A percentile compares a stretch with the other conserved stretches of the same genome.
Evolutionary conservation across 495 filamentous ascomycete genomes (phyloP).

Genomic region (Thozetella sp.): DNA sequence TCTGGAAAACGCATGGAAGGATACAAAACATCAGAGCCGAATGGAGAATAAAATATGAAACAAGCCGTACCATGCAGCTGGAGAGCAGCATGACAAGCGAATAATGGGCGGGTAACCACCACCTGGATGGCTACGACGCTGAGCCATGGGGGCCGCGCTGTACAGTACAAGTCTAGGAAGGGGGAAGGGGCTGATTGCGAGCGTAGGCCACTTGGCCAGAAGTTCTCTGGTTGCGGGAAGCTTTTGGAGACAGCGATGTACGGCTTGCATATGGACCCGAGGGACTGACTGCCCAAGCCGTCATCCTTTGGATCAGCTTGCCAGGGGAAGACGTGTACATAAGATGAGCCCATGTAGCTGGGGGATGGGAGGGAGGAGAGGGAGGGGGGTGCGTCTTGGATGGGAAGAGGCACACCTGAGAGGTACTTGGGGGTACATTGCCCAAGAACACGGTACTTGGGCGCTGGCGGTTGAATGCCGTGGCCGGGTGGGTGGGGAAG

Average conservation of each 20-base stretch:
- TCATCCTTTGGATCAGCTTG: no score
- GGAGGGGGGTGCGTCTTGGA: background rate
- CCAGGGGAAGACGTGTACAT: no score
- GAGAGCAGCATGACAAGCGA: conserved; percentile 47
- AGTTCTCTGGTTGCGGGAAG: no score
- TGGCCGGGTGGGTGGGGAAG: conserved; percentile 22
- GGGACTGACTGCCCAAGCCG: no score
- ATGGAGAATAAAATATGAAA: conserved; percentile 50
- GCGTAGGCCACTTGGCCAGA: conserved; percentile 3
- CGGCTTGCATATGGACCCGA: no score
- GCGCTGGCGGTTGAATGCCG: conserved; percentile 19
- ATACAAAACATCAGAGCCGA: conserved; percentile 42
- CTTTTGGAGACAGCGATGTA: no score
- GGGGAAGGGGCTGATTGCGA: no score
- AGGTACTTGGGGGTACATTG: conserved; percentile 22
- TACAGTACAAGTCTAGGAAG: no score
- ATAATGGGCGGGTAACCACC: conserved; percentile 18
- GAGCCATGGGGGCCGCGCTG: no score
- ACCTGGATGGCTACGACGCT: background rate
- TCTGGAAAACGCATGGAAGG: conserved; percentile 45
- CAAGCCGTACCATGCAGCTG: conserved; percentile 47
- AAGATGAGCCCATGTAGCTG: conserved; percentile 14
- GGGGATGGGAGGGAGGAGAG: conserved; percentile 4
- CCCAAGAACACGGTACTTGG: conserved; percentile 17
- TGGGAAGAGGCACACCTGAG: background rate